These are phyloP conservation scores for Mycena indigotica DNA, from an alignment of 768 basidiomycete genomes.

Conservation along the genomic window DNA sequence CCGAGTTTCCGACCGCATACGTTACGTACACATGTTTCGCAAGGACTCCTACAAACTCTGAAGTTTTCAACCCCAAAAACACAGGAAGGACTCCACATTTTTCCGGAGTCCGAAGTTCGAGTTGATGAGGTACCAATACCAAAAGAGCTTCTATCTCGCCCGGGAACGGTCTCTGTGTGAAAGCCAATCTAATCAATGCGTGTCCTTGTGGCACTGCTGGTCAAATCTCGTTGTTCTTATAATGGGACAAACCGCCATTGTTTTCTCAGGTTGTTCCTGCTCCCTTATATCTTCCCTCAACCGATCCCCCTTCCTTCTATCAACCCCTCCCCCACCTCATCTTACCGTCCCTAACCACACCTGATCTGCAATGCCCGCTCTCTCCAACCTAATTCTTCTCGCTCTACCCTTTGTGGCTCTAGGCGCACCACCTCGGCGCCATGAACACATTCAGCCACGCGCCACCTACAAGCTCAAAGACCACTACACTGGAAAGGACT, in stretches of 20 bases:
- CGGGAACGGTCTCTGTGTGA: not conserved
- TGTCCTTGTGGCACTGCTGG: not conserved
- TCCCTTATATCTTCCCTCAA: not conserved
- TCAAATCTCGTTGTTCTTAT: not conserved
- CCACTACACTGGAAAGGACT: constrained; percentile 46
- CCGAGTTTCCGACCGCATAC: not conserved
- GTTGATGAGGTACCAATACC: not conserved
- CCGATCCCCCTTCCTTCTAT: not conserved
- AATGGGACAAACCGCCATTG: constrained; percentile 12
- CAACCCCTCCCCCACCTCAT: too few relatives aligned
- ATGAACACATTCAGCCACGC: constrained; percentile 1
- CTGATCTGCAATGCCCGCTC: constrained; percentile 19
- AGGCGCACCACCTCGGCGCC: constrained; percentile 11
- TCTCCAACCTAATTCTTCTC: constrained; percentile 14
- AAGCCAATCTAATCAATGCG: not conserved
- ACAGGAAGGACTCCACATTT: not conserved
- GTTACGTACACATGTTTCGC: not conserved
- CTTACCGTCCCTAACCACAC: too few relatives aligned
- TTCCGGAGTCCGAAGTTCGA: not conserved
- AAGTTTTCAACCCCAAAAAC: not conserved
- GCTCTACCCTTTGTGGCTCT: constrained; percentile 16
- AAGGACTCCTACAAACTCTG: not conserved
- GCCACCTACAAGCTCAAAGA: constrained; percentile 20
- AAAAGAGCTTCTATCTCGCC: not conserved
- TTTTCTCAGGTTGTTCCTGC: constrained; percentile 15